phyloP scores from a whole-genome alignment of 352 stramenopile species.

The Halophytophthora batemanensis region DNA sequence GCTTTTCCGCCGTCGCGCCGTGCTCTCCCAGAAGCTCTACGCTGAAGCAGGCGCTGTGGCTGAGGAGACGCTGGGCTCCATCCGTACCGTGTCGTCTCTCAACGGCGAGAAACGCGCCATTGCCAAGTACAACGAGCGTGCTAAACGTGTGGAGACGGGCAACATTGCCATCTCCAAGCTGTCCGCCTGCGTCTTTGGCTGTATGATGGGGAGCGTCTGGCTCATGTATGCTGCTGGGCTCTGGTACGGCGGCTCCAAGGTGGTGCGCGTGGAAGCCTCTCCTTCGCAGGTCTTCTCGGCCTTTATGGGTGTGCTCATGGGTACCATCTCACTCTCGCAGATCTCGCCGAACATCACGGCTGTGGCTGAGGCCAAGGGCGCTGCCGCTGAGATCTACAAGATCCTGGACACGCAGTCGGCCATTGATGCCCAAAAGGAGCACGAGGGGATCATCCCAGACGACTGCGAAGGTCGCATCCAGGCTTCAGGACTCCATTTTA shows the following conservation, averaged over 20 bases:
- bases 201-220: constrained; percentile 36
- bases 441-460: constrained; percentile 23
- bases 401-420: constrained; percentile 48
- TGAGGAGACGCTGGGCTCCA: constrained; percentile 40
- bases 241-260: constrained; percentile 52
- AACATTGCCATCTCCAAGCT: too few species aligned
- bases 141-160: constrained; percentile 18
- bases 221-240: constrained; percentile 39
- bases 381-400: constrained; percentile 40
- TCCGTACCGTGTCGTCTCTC: constrained; percentile 36
- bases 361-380: constrained; percentile 42
- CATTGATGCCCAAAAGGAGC: constrained; percentile 40
- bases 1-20: constrained; percentile 12
- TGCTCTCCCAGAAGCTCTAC: constrained; percentile 30
- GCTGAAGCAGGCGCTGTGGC: constrained; percentile 41
- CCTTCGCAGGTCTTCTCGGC: constrained; percentile 41
- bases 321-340: constrained; percentile 37
- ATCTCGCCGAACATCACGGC: constrained; percentile 53
- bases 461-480: constrained; percentile 34
- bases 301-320: constrained; percentile 56
- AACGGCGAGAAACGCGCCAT: constrained; percentile 31
- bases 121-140: constrained; percentile 27
- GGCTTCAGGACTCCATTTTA: constrained; percentile 55
- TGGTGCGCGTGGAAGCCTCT: constrained; percentile 21
- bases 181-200: constrained; percentile 15